These are phyloP conservation scores for Diutina siamensis DNA, from an alignment of 1,139 yeast species.

Conservation along the genomic window DNA sequence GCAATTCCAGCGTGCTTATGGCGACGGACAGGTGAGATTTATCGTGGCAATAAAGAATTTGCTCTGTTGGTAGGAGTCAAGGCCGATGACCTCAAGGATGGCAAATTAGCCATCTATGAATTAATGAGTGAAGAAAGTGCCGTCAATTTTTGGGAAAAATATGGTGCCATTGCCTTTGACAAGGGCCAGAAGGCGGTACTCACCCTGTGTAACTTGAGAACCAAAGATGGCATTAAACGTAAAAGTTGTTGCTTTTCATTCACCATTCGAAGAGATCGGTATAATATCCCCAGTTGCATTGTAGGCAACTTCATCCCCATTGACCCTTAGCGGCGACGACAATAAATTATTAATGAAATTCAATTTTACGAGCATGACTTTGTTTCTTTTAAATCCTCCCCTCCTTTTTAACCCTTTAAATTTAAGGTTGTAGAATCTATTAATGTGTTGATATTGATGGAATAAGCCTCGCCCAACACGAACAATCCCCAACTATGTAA, in stretches of 20 bases:
- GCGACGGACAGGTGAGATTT: conserved; percentile 96
- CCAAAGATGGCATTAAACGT: conserved; percentile 71
- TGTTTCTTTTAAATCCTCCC: no score
- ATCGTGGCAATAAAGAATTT: conserved; percentile 91
- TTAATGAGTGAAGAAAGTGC: conserved; percentile 95
- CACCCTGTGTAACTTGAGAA: conserved; percentile 80
- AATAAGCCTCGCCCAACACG: no score
- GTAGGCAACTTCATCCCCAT: conserved; percentile 94
- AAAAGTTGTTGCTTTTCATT: conserved; percentile 90
- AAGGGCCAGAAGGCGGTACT: conserved; percentile 92
- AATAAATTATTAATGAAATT: no score
- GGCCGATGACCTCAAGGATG: conserved; percentile 87
- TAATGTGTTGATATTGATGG: no score
- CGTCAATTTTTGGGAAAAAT: conserved; percentile 97
- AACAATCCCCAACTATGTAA: no score
- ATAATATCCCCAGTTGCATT: conserved; percentile 92
- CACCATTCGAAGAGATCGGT: conserved; percentile 84
- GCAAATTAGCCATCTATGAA: conserved; percentile 85
- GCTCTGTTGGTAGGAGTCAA: conserved; percentile 90
- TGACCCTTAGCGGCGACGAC: conserved; percentile 28
- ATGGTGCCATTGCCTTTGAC: conserved; percentile 93
- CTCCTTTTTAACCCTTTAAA: no score
- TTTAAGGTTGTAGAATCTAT: no score
- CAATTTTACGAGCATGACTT: no score
- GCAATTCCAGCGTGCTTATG: conserved; percentile 97